These are phyloP conservation scores for Micromonas commoda DNA, from an alignment of 139 green algal genomes.

Conservation along the genomic window DNA sequence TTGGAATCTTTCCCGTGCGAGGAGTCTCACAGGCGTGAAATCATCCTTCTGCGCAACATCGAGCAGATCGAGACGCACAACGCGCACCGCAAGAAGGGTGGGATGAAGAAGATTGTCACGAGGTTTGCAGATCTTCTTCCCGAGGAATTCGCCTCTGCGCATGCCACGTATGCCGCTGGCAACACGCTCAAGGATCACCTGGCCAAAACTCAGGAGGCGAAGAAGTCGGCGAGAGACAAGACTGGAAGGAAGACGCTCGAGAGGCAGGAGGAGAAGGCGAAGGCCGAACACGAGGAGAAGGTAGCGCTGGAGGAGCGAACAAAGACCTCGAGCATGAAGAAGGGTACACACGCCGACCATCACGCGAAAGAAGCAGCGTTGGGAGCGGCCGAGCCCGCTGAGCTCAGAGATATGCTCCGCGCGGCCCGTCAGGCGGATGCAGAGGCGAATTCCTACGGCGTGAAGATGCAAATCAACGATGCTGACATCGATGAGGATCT, in stretches of 20 bases:
- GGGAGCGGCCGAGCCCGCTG: neutral
- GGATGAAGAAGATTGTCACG: slow-evolving; percentile 7
- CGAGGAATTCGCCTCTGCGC: slow-evolving; percentile 3
- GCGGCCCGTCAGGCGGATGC: neutral
- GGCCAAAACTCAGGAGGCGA: neutral
- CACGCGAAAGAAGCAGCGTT: no score
- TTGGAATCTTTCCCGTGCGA: slow-evolving; percentile 4
- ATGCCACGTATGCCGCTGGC: slow-evolving; percentile 8
- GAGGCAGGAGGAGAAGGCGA: neutral
- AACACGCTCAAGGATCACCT: no score
- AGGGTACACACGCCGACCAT: neutral
- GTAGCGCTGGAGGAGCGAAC: neutral
- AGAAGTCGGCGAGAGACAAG: neutral
- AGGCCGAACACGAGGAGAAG: neutral
- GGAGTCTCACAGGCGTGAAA: neutral
- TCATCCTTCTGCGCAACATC: neutral
- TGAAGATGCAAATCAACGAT: no score
- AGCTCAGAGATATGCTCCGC: neutral
- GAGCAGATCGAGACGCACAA: slow-evolving; percentile 5
- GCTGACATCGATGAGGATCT: no score
- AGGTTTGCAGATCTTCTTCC: slow-evolving; percentile 2
- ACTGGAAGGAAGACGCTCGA: neutral
- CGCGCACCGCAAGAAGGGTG: neutral
- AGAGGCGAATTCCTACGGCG: neutral
- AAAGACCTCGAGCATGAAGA: neutral